Base-by-base conservation (phyloP, 345 rosid species). In the Zanthoxylum bungeanum region DNA sequence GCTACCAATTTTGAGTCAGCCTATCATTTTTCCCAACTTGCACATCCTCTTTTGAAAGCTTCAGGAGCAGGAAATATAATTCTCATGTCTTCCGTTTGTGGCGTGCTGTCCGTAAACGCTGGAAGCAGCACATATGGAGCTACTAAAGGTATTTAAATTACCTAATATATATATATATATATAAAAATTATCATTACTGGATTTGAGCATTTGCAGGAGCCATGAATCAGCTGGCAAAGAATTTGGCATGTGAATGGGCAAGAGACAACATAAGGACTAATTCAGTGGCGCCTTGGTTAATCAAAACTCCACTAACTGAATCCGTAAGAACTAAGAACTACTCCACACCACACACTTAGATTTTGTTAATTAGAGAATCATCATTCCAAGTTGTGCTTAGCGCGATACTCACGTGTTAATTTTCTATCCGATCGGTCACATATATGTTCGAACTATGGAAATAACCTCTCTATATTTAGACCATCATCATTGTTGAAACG, bases 161-260 rank as follows among this genome's bases (percentile, higher is more conserved):
- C 39, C 17, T 60, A 2, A 60, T n/a, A n/a, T n/a, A n/a, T n/a
- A n/a, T n/a, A n/a, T n/a, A n/a, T n/a, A n/a, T n/a, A n/a, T n/a
- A n/a, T n/a, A n/a, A n/a, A n/a, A n/a, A n/a, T n/a, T n/a, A n/a
- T n/a, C n/a, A 46, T 16, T 5, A n/a, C 5, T 49, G 53, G 24
- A 3, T 5, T 19, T 37, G 79, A 87, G 19, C 49, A 7, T 7
- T 60, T 34, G 70, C 80, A 80, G 86, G 79, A 68, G 88, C 86
- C 3, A 72, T 78, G 42, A 80, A 79, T 63, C 86, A 80, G 27
- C 74, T 85, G 16, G 66, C 84, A 8, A 85, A 63, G 22, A 82
- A 74, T 69, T 75, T 85, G 74, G 88, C 86, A 50, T 85, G 86
- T 53, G 86, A 82, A 52, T 85, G 88, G 88, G 84, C 88, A 5